Evolutionary conservation across 768 basidiomycete species (phyloP).

Genomic region (Pleurotus giganteus): DNA sequence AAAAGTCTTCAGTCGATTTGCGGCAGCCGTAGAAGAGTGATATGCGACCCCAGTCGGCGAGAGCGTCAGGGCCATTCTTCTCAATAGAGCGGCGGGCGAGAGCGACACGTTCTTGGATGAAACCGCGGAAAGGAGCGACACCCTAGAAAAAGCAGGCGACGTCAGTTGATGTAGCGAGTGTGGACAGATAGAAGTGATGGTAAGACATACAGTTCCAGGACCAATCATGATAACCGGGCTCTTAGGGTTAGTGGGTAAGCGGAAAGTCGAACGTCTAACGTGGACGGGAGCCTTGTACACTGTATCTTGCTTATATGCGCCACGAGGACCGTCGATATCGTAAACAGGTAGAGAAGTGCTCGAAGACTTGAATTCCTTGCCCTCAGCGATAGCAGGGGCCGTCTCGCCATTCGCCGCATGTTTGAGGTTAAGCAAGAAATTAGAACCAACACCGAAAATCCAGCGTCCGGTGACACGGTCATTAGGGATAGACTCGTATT

Average conservation of each 20-base stretch:
- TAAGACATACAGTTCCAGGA: constrained; percentile 84
- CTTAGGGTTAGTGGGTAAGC: constrained; percentile 96
- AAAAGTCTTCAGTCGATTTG: constrained; percentile 81
- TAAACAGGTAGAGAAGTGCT: constrained; percentile 62
- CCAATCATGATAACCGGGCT: constrained; percentile 99
- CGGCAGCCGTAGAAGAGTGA: constrained; percentile 97
- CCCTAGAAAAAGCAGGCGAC: constrained; percentile 50
- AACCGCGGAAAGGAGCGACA: constrained; percentile 99
- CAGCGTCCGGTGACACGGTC: constrained; percentile 55
- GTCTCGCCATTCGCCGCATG: constrained; percentile 63
- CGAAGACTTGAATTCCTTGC: constrained; percentile 31
- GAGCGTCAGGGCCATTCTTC: constrained; percentile 91
- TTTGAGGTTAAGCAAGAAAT: constrained; percentile 94
- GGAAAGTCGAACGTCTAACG: constrained; percentile 94
- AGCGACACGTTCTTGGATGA: constrained; percentile 96
- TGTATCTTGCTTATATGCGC: constrained; percentile 69
- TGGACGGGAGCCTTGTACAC: constrained; percentile 89
- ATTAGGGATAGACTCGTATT: constrained; percentile 72
- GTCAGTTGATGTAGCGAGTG: constrained; percentile 8
- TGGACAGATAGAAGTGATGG: neutral
- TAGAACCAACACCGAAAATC: constrained; percentile 90
- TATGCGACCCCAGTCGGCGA: constrained; percentile 94
- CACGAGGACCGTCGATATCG: constrained; percentile 87
- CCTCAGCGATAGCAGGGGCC: constrained; percentile 39
- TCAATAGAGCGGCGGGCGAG: constrained; percentile 92